Evolutionary conservation across 768 basidiomycete species (phyloP).

Genomic region (Cyclocybe aegerita): DNA sequence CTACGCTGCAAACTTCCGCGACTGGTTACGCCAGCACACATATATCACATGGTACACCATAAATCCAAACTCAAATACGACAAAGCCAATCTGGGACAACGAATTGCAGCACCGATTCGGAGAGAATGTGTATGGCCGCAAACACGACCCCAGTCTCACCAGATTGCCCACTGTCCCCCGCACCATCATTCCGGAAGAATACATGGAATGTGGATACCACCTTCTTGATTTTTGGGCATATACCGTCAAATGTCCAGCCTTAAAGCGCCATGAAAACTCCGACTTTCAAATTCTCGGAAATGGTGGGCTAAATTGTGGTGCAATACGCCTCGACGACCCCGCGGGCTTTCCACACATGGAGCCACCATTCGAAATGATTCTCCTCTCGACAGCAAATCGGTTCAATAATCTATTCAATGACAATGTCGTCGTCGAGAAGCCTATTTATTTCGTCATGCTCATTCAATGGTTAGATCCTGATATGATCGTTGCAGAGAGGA

Average conservation of each 20-base stretch:
- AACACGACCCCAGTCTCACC: neutral
- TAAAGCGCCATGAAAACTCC: neutral
- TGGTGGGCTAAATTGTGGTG: neutral
- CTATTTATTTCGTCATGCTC: conserved; percentile 1
- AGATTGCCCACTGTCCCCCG: neutral
- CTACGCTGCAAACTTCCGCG: neutral
- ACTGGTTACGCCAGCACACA: neutral
- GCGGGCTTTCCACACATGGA: neutral
- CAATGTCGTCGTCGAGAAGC: neutral
- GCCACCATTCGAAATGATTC: neutral
- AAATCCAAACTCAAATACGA: neutral
- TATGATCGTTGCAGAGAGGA: conserved; percentile 1
- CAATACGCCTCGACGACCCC: neutral
- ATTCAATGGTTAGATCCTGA: neutral
- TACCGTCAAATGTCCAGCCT: neutral
- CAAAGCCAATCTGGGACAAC: neutral
- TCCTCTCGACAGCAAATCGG: neutral
- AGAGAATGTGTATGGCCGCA: neutral
- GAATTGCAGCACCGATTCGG: neutral
- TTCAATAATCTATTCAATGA: neutral
- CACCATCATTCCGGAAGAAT: neutral
- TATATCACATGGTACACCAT: neutral
- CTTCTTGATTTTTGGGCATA: neutral
- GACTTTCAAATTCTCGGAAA: neutral
- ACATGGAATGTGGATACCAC: neutral